Evolutionary conservation across 805 yeast species (phyloP), one percentile per base, ranked within the genome.

Genomic region (Zygosaccharomyces kombuchaensis): DNA sequence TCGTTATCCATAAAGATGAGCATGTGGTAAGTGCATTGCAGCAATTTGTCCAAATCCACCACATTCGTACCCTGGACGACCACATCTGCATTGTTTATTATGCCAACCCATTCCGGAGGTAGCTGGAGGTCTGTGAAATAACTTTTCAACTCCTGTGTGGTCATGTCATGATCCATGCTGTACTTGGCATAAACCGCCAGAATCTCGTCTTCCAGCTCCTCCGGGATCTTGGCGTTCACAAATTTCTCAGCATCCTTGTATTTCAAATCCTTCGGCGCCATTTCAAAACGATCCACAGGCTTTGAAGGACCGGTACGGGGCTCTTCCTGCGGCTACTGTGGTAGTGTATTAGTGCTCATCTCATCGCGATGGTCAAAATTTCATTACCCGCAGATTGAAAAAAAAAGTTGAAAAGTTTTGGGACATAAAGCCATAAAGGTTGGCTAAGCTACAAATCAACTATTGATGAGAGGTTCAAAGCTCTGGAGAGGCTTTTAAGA

Each of bases 11-110:
- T 60, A 38, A 74, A 63, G 9, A 69, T 58, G 32, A 76, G 46
- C 38, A 76, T 52, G 23, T 74, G 68, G 34, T 68, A 72, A 2
- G 76, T 74, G 38, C 58, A 59, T 32, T 61, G 58, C 27, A 76
- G 44, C 32, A 74, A 59, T 45, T 68, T 70, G 36, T 75, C 79
- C 49, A 76, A 74, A 53, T 76, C 81, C 9, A 77, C 67, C 2
- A 77, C 58, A 29, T 69, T 55, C 0, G 77, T 71, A 0, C 71
- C 75, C 13, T 67, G 73, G 9, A 75, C 51, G 1, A 63, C 51
- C 19, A 74, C 49, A 9, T 68, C 65, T 0, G 56, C 55, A 1
- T 45, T 39, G 2, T 60, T 51, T 9, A 71, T 53, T 34, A 65
- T 63, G 44, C 50, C 49, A 9, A 43, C 58, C 39, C 62, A 66